phyloP scores from a whole-genome alignment of 371 early-diverging fungal genomes.

The Thermomucor indicae-seudaticae region DNA sequence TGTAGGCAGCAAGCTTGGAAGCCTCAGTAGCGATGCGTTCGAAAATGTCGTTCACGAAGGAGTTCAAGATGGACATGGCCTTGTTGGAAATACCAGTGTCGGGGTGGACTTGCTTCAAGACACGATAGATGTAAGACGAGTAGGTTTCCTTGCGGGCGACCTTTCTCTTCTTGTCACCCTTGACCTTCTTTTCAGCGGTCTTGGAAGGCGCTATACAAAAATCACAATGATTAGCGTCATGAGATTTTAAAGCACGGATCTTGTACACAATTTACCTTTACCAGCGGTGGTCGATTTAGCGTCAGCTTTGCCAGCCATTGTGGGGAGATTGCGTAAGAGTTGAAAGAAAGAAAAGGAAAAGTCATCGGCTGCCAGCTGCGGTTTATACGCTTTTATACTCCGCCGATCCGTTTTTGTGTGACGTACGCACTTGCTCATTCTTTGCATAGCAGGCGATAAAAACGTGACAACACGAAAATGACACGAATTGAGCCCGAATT shows the following conservation, averaged over 20 bases:
- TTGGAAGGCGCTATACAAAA: constrained; percentile 59
- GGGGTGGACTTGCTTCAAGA: constrained; percentile 96
- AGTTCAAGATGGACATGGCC: constrained; percentile 98
- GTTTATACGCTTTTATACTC: constrained; percentile 3
- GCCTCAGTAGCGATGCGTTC: constrained; percentile 90
- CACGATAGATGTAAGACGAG: constrained; percentile 95
- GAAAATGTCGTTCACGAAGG: constrained; percentile 97
- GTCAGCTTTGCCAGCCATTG: constrained; percentile 14
- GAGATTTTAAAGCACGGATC: neutral
- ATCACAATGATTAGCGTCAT: neutral
- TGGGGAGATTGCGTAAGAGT: neutral
- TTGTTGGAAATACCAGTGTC: constrained; percentile 98
- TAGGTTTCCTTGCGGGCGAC: constrained; percentile 84
- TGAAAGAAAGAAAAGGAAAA: constrained; percentile 6
- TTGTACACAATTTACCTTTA: constrained; percentile 7
- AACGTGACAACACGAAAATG: constrained; percentile 7
- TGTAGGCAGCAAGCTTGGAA: constrained; percentile 91
- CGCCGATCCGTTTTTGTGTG: neutral
- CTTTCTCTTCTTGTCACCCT: constrained; percentile 57
- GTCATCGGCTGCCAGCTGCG: neutral
- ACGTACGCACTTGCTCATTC: neutral
- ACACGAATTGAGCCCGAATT: constrained; percentile 8
- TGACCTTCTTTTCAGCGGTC: constrained; percentile 50
- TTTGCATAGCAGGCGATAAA: neutral
- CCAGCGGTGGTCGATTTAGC: constrained; percentile 9